A percentile compares a stretch with the other conserved stretches of the same genome.
Conservation (phyloP, 2,329 filamentous ascomycete genomes). For the Geosmithia morbida region DNA sequence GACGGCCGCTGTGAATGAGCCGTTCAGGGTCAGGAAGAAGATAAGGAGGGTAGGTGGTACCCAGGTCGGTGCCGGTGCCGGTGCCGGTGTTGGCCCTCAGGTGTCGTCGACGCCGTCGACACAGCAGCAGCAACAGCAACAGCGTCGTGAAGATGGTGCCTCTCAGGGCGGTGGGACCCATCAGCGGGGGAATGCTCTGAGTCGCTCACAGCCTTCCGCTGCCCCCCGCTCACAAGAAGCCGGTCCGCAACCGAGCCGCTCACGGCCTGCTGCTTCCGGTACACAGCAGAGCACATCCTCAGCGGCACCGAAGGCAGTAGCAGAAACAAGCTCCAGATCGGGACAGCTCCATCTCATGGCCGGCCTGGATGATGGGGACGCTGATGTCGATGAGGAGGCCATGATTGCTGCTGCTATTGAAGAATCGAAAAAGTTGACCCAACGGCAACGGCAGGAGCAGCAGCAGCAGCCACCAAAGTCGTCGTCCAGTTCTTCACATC, state of each 20-base stretch:
- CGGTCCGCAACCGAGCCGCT: too few species aligned
- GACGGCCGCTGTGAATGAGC: constrained; percentile 69
- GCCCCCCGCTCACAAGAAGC: too few species aligned
- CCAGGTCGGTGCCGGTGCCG: too few species aligned
- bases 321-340: constrained; percentile 14
- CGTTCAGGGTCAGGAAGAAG: constrained; percentile 63
- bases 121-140: too few species aligned
- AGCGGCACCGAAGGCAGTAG: neutral
- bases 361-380: constrained; percentile 16
- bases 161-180: constrained; percentile 16
- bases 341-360: constrained; percentile 18
- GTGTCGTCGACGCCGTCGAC: constrained; percentile 7
- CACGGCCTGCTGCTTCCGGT: too few species aligned
- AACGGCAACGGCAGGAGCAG: constrained; percentile 1
- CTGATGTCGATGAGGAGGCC: constrained; percentile 33
- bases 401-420: constrained; percentile 32
- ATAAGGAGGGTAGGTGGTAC: constrained; percentile 26
- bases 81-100: neutral
- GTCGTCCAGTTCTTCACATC: neutral
- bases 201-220: too few species aligned
- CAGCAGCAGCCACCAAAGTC: neutral
- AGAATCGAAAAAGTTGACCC: constrained; percentile 24
- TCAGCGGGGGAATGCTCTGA: too few species aligned
- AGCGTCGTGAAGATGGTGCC: constrained; percentile 4
- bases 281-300: constrained; percentile 7